These are phyloP conservation scores for Schizopora paradoxa DNA, from an alignment of 1,284 basidiomycete species.

Conservation along the genomic window DNA sequence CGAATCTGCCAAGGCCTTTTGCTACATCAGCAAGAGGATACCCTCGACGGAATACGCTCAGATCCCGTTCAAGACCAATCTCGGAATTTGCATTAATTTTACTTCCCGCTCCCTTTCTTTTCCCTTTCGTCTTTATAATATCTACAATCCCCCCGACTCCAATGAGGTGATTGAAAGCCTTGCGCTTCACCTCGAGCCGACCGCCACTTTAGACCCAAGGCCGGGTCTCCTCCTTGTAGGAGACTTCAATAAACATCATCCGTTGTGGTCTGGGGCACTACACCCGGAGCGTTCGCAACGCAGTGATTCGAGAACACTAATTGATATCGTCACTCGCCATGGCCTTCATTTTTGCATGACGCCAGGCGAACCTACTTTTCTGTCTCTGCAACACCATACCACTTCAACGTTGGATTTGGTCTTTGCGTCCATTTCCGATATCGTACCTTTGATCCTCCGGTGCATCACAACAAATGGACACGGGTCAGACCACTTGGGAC, in stretches of 20 bases:
- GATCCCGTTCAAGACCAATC: constrained; percentile 1
- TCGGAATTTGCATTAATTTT: background rate
- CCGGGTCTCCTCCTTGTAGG: constrained; percentile 5
- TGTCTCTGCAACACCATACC: constrained; percentile 6
- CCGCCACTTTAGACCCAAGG: background rate
- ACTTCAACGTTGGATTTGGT: constrained; percentile 16
- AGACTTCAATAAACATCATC: constrained; percentile 19
- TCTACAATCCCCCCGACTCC: constrained; percentile 14
- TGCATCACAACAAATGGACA: background rate
- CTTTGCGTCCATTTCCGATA: constrained; percentile 4
- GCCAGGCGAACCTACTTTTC: constrained; percentile 8
- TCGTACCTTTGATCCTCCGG: background rate
- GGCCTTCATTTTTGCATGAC: constrained; percentile 5
- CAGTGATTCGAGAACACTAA: constrained; percentile 4
- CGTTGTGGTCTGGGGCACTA: constrained; percentile 12
- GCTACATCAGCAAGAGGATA: constrained; percentile 8
- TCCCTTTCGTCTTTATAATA: constrained; percentile 9
- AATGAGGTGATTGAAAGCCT: constrained; percentile 7
- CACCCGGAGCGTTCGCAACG: background rate
- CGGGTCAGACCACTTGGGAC: background rate
- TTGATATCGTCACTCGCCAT: constrained; percentile 5
- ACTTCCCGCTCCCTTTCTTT: background rate
- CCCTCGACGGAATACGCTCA: background rate
- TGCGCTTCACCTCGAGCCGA: background rate
- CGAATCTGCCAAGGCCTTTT: background rate